phyloP scores from a whole-genome alignment of 441 rosid species.

The Hypseocharis bilobata region DNA sequence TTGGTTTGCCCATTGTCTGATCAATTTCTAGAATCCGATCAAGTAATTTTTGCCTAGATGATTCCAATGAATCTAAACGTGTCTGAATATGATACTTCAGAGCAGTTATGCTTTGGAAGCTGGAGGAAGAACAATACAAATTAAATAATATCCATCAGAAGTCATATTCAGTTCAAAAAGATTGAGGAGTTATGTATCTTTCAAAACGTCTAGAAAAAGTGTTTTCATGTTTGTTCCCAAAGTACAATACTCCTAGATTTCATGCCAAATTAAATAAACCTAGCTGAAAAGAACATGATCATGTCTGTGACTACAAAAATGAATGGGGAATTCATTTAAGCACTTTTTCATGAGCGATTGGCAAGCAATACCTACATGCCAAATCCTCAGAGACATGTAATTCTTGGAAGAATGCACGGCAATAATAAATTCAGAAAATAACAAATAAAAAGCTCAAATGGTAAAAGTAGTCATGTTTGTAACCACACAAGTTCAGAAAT shows the following conservation, averaged over 20 bases:
- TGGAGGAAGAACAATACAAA: slow-evolving; percentile 30
- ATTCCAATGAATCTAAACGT: slow-evolving; percentile 62
- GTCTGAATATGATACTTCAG: slow-evolving; percentile 79
- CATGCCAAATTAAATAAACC: neutral
- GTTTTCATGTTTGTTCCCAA: neutral
- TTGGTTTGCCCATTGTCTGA: slow-evolving; percentile 72
- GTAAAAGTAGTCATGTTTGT: neutral
- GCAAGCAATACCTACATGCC: neutral
- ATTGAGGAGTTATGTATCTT: neutral
- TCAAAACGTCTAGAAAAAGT: slow-evolving; percentile 3
- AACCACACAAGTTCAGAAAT: slow-evolving; percentile 9
- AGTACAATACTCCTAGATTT: neutral
- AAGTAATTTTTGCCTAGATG: slow-evolving; percentile 51
- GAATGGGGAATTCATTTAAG: neutral
- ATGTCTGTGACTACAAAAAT: neutral
- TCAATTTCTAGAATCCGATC: slow-evolving; percentile 68
- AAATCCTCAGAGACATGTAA: too few relatives aligned
- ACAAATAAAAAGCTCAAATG: neutral
- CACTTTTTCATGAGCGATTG: neutral
- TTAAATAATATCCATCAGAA: slow-evolving; percentile 12
- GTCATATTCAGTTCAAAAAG: slow-evolving; percentile 1
- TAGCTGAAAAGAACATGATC: neutral
- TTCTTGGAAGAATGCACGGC: neutral
- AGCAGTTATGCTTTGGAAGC: slow-evolving; percentile 60
- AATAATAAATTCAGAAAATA: neutral